phyloP scores from a whole-genome alignment of 2,329 filamentous ascomycete genomes.

The Leptographium radiaticola region DNA sequence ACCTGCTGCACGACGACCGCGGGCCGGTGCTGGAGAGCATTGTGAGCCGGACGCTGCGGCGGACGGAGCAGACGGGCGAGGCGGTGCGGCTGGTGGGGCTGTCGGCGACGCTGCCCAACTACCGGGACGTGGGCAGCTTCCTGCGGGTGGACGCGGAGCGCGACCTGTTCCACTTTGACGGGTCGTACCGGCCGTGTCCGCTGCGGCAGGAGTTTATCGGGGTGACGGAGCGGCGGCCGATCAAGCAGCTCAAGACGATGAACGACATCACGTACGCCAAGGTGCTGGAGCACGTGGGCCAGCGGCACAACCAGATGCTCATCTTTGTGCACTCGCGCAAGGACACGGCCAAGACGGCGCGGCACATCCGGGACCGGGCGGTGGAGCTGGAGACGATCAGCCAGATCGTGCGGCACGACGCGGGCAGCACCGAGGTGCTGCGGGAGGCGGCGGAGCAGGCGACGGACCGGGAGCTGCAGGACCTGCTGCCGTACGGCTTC shows the following conservation, averaged over 20 bases:
- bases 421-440: conserved; percentile 78
- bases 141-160: conserved; percentile 75
- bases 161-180: conserved; percentile 92
- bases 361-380: conserved; percentile 91
- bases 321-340: conserved; percentile 98
- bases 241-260: conserved; percentile 98
- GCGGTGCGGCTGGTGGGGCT: conserved; percentile 84
- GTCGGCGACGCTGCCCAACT: conserved; percentile 92
- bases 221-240: conserved; percentile 93
- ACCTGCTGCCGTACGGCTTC: conserved; percentile 88
- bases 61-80: conserved; percentile 86
- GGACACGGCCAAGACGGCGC: conserved; percentile 94
- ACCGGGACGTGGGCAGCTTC: conserved; percentile 90
- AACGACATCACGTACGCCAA: conserved; percentile 98
- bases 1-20: conserved; percentile 92
- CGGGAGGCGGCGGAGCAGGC: conserved; percentile 73
- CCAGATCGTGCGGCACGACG: conserved; percentile 85
- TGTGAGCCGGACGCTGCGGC: conserved; percentile 84
- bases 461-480: conserved; percentile 79
- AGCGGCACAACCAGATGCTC: conserved; percentile 91
- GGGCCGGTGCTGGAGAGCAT: conserved; percentile 95
- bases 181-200: conserved; percentile 84
- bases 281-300: conserved; percentile 88
- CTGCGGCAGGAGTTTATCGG: conserved; percentile 95
- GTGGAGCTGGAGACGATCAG: conserved; percentile 95